Evolutionary conservation across 306 rosid species (phyloP).

Genomic region (Dryas drummondii): DNA sequence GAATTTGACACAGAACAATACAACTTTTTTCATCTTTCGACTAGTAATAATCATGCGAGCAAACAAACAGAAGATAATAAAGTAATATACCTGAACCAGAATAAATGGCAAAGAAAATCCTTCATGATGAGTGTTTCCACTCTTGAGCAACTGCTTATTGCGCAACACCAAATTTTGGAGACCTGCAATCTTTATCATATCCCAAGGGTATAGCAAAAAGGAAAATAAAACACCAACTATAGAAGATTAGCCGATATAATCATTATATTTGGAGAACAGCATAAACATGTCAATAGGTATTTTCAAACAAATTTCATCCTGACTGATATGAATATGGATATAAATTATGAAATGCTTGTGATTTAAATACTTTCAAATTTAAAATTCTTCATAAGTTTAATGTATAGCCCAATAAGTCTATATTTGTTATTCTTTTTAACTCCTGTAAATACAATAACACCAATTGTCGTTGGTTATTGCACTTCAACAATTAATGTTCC

Average conservation of each 20-base stretch:
- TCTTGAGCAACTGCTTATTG: slow-evolving; percentile 30
- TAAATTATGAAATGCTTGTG: background rate
- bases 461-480: background rate
- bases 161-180: slow-evolving; percentile 28
- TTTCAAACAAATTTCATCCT: background rate
- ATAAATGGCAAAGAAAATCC: slow-evolving; percentile 41
- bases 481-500: background rate
- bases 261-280: background rate
- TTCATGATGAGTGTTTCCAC: slow-evolving; percentile 19
- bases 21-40: background rate
- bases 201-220: background rate
- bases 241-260: background rate
- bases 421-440: background rate
- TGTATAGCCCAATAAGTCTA: background rate
- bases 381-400: background rate
- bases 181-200: slow-evolving; percentile 23
- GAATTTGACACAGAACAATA: background rate
- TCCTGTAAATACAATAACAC: background rate
- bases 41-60: background rate
- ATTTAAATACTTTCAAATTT: background rate
- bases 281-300: background rate
- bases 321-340: background rate
- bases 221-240: background rate
- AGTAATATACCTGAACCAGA: slow-evolving; percentile 35
- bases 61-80: background rate